These are phyloP conservation scores for Stevia rebaudiana DNA, from an alignment of 140 eudicot species.

Conservation along the genomic window DNA sequence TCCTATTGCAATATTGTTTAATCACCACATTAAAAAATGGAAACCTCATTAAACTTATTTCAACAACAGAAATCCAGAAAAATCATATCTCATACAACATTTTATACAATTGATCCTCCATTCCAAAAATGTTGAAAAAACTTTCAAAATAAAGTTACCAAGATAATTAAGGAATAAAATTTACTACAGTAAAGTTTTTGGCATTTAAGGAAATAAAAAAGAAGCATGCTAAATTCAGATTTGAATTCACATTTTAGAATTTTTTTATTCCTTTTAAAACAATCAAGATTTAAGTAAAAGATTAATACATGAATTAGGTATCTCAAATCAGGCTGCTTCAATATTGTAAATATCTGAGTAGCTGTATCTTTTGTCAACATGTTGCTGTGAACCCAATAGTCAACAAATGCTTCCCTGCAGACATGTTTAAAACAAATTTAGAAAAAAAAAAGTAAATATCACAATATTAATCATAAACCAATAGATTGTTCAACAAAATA, in stretches of 20 bases:
- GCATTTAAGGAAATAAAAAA: background rate
- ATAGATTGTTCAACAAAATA: background rate
- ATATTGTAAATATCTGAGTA: slow-evolving; percentile 61
- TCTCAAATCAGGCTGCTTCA: slow-evolving; percentile 73
- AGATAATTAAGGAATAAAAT: background rate
- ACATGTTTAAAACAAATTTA: slow-evolving; percentile 18
- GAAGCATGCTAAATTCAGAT: slow-evolving; percentile 1
- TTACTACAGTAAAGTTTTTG: slow-evolving; percentile 6
- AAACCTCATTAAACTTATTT: background rate
- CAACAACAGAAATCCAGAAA: background rate
- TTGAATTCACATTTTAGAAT: background rate
- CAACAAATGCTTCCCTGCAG: slow-evolving; percentile 86
- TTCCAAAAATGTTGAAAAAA: background rate
- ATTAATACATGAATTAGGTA: slow-evolving; percentile 57
- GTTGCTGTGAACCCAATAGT: slow-evolving; percentile 78
- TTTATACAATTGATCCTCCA: background rate
- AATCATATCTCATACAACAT: background rate
- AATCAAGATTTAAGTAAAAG: slow-evolving; percentile 5
- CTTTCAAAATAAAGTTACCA: background rate
- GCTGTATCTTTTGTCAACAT: slow-evolving; percentile 73
- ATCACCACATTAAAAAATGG: slow-evolving; percentile 12
- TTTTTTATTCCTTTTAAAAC: background rate
- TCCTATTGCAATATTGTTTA: slow-evolving; percentile 40
- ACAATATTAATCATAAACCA: slow-evolving; percentile 8
- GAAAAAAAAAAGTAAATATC: background rate